Evolutionary conservation across 2,329 filamentous ascomycete genomes (phyloP).

Genomic region (Pseudogymnoascus sp.): DNA sequence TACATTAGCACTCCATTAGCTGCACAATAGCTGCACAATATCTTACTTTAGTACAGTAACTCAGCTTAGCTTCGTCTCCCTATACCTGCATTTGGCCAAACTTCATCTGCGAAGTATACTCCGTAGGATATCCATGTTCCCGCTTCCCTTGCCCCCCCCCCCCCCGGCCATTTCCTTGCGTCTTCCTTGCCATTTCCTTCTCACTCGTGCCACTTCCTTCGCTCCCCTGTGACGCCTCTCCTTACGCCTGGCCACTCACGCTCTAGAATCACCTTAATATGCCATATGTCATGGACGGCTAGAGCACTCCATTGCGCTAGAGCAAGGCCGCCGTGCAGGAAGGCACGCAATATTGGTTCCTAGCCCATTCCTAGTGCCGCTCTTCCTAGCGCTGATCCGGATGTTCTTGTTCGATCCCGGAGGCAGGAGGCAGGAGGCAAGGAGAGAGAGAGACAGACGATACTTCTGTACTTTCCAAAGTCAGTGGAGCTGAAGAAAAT

Average conservation of each 20-base stretch:
- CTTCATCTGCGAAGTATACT: neutral
- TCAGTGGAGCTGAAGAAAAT: neutral
- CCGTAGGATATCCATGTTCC: neutral
- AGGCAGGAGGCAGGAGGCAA: neutral
- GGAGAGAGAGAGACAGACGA: neutral
- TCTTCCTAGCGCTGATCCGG: neutral
- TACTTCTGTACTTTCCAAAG: neutral
- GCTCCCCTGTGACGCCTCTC: neutral
- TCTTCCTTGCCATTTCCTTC: neutral
- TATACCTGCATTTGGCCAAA: neutral
- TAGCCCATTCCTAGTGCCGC: neutral
- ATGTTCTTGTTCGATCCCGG: neutral
- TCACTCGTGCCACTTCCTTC: neutral
- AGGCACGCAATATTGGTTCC: conserved; percentile 3
- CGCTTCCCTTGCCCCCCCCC: neutral
- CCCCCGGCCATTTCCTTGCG: neutral
- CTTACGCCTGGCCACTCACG: neutral
- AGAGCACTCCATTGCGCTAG: neutral
- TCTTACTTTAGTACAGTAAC: neutral
- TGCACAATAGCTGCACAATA: neutral
- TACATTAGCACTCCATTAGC: neutral
- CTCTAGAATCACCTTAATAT: neutral
- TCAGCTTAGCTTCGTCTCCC: neutral
- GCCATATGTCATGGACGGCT: conserved; percentile 1
- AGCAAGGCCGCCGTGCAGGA: neutral